Evolutionary conservation across 306 rosid species (phyloP).

Genomic region (Coriaria nepalensis): DNA sequence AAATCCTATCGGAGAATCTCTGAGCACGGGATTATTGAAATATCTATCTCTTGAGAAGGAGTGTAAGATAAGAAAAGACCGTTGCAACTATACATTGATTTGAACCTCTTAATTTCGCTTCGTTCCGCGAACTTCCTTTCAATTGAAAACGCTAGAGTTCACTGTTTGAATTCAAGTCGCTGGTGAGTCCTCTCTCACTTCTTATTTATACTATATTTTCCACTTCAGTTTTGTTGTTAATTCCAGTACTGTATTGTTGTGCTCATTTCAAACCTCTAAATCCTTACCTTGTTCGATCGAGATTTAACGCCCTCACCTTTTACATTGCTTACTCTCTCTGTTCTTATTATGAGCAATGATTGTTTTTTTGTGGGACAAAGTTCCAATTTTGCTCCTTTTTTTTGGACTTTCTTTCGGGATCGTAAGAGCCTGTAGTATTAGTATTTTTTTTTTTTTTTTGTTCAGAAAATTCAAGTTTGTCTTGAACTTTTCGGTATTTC

Average conservation of each 20-base stretch:
- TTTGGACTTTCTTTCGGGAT: constrained; percentile 6
- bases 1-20: constrained; percentile 37
- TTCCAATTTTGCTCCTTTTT: constrained; percentile 7
- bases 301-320: constrained; percentile 12
- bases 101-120: not conserved
- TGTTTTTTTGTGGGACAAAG: constrained; percentile 12
- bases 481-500: too few species aligned
- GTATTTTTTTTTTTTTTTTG: constrained; percentile 9
- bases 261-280: constrained; percentile 19
- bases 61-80: not conserved
- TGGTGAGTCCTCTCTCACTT: constrained; percentile 21
- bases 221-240: constrained; percentile 1
- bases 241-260: not conserved
- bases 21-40: not conserved
- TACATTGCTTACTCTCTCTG: constrained; percentile 5
- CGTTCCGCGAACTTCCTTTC: not conserved
- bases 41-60: not conserved
- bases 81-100: not conserved
- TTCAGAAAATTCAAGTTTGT: not conserved
- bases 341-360: not conserved
- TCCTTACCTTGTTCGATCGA: constrained; percentile 59
- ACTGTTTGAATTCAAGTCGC: constrained; percentile 8
- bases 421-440: constrained; percentile 22
- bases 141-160: constrained; percentile 4
- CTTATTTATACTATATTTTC: constrained; percentile 4